phyloP scores from a whole-genome alignment of 2,329 filamentous ascomycete genomes.

The Pseudogymnoascus sp. region DNA sequence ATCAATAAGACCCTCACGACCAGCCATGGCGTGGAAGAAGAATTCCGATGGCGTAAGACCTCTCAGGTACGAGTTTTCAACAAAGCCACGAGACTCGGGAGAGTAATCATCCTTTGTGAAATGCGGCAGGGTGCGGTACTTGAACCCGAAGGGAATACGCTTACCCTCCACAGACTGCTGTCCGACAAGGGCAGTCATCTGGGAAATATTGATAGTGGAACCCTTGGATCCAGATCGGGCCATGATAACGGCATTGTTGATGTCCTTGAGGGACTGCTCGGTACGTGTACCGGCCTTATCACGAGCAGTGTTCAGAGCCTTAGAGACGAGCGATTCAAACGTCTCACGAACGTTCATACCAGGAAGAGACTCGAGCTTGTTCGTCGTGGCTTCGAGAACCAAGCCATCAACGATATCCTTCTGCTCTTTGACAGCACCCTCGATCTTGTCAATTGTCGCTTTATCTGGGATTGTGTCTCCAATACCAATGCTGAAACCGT shows the following conservation, averaged over 20 bases:
- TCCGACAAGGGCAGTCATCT: constrained; percentile 97
- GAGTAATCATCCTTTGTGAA: constrained; percentile 99
- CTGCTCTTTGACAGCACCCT: constrained; percentile 70
- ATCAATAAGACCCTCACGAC: constrained; percentile 98
- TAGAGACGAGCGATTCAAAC: constrained; percentile 94
- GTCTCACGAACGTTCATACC: constrained; percentile 99
- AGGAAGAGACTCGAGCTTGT: constrained; percentile 82
- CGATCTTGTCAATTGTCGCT: constrained; percentile 74
- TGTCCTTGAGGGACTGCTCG: constrained; percentile 84
- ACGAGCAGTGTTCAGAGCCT: constrained; percentile 88
- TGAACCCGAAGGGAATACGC: constrained; percentile 98
- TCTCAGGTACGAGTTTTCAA: constrained; percentile 96
- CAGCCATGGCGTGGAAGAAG: constrained; percentile 99
- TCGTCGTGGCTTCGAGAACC: constrained; percentile 71
- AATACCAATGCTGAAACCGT: constrained; percentile 96
- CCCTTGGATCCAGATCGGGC: constrained; percentile 95
- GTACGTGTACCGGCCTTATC: constrained; percentile 92
- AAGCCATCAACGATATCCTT: constrained; percentile 74
- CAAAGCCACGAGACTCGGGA: constrained; percentile 91
- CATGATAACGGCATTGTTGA: constrained; percentile 96
- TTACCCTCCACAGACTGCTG: constrained; percentile 98
- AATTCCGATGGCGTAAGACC: constrained; percentile 93
- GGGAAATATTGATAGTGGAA: constrained; percentile 97
- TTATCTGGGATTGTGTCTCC: constrained; percentile 94
- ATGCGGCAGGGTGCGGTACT: constrained; percentile 91